A percentile compares a stretch with the other conserved stretches of the same genome.
Conservation (phyloP, 2,329 filamentous ascomycete species). For the Scleromitrula shiraiana region DNA sequence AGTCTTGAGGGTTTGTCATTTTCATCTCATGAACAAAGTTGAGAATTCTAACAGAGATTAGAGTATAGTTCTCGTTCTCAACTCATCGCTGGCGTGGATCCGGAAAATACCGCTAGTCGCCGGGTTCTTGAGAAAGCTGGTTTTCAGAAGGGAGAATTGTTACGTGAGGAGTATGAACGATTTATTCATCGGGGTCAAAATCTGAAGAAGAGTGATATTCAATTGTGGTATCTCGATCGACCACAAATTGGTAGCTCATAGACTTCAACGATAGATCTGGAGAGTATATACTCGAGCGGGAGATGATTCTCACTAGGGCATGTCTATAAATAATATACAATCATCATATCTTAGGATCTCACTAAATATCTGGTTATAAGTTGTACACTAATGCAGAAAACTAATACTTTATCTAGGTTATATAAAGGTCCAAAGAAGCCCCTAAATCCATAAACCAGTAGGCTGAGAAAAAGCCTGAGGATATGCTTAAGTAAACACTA, state of each 20-base stretch:
- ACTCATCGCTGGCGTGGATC: slow-evolving; percentile 8
- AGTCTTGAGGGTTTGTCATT: background rate
- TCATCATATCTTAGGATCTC: no score
- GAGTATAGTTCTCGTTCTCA: background rate
- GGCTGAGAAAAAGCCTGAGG: no score
- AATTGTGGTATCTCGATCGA: background rate
- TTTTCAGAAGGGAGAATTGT: slow-evolving; percentile 13
- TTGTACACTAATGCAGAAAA: no score
- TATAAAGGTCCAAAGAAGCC: no score
- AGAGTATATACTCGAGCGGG: no score
- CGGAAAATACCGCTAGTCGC: slow-evolving; percentile 17
- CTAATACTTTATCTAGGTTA: no score
- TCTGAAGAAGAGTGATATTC: background rate
- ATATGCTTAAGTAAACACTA: no score
- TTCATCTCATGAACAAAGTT: background rate
- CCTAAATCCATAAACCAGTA: no score
- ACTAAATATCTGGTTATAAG: no score
- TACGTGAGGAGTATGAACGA: slow-evolving; percentile 4
- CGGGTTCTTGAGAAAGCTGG: slow-evolving; percentile 18
- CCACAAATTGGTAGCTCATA: background rate
- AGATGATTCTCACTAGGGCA: no score
- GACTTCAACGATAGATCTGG: no score
- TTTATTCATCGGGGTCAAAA: background rate
- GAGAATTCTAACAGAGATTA: background rate
- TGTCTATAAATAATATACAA: no score